Conservation (phyloP, 225 moss, liverwort and hornwort genomes). For the Sphagnum contortum region DNA sequence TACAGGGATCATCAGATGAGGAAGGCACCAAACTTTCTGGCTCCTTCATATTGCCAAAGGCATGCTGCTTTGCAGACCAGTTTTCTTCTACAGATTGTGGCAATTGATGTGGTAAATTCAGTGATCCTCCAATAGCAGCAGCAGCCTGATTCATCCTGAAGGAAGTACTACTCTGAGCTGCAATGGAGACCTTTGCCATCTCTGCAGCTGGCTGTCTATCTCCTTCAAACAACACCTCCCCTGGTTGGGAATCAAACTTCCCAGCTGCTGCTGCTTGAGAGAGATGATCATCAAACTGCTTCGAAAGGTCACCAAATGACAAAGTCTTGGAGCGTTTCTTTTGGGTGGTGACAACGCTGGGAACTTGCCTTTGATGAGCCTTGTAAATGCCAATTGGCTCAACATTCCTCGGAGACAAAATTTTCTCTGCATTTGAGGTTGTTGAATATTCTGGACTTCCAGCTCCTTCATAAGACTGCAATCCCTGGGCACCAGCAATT, state of each 20-base stretch:
- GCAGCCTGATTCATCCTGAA: no score
- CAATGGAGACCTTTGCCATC: not conserved
- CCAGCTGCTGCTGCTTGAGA: slow-evolving; percentile 5
- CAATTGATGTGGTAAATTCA: no score
- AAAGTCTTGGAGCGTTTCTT: slow-evolving; percentile 27
- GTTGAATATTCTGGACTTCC: slow-evolving; percentile 27
- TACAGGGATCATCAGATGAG: no score
- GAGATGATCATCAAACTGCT: slow-evolving; percentile 20
- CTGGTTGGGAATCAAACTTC: slow-evolving; percentile 5
- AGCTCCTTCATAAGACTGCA: slow-evolving; percentile 18
- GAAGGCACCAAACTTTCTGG: no score
- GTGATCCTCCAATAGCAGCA: no score
- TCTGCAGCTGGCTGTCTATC: slow-evolving; percentile 5
- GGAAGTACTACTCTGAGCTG: no score
- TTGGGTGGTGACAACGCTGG: not conserved
- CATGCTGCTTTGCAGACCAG: no score
- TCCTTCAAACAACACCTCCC: slow-evolving; percentile 2
- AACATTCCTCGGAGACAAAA: slow-evolving; percentile 16
- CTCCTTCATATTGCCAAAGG: no score
- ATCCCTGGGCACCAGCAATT: slow-evolving; percentile 15
- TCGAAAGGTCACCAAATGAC: slow-evolving; percentile 28
- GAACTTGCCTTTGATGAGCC: no score
- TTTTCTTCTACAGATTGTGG: no score
- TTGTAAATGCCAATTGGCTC: not conserved
- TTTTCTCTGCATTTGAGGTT: slow-evolving; percentile 19